Conservation (phyloP, 495 filamentous ascomycete species). For the Mytilinidion resinicola region DNA sequence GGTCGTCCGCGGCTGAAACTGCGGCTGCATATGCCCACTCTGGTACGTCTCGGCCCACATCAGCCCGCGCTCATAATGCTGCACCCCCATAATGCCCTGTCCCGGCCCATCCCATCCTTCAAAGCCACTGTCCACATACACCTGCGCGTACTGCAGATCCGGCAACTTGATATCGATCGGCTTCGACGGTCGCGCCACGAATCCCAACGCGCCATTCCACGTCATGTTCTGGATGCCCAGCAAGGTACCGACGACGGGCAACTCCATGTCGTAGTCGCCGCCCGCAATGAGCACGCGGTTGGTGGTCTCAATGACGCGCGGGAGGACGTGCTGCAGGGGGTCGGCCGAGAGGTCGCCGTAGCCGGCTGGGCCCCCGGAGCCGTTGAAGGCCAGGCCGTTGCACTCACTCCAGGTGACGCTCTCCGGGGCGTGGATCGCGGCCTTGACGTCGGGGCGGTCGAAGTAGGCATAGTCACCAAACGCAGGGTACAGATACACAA, state of each 20-base stretch:
- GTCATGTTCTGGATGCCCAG: slow-evolving; percentile 31
- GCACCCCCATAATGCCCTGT: slow-evolving; percentile 37
- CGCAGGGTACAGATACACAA: slow-evolving; percentile 18
- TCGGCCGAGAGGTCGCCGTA: slow-evolving; percentile 28
- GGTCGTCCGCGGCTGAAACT: slow-evolving; percentile 22
- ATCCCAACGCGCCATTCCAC: slow-evolving; percentile 22
- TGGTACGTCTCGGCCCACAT: slow-evolving; percentile 34
- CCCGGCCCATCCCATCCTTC: slow-evolving; percentile 14
- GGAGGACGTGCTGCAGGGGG: slow-evolving; percentile 29
- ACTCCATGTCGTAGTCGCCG: slow-evolving; percentile 23
- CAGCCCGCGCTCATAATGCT: slow-evolving; percentile 33
- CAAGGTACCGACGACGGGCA: slow-evolving; percentile 28
- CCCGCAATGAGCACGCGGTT: slow-evolving; percentile 28
- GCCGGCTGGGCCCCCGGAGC: slow-evolving; percentile 15
- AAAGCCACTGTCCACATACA: neutral
- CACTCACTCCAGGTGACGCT: slow-evolving; percentile 27
- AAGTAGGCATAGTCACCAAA: slow-evolving; percentile 19
- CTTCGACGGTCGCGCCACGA: slow-evolving; percentile 15
- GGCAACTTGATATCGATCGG: slow-evolving; percentile 22
- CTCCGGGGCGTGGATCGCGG: slow-evolving; percentile 24
- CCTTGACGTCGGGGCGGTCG: slow-evolving; percentile 25
- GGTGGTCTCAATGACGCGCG: slow-evolving; percentile 28
- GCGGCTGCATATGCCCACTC: slow-evolving; percentile 28
- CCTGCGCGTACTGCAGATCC: slow-evolving; percentile 23
- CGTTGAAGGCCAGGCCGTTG: slow-evolving; percentile 17